Evolutionary conservation across 352 stramenopile species (phyloP), one percentile per base, ranked within the genome.

Genomic region (Albugo laibachii): DNA sequence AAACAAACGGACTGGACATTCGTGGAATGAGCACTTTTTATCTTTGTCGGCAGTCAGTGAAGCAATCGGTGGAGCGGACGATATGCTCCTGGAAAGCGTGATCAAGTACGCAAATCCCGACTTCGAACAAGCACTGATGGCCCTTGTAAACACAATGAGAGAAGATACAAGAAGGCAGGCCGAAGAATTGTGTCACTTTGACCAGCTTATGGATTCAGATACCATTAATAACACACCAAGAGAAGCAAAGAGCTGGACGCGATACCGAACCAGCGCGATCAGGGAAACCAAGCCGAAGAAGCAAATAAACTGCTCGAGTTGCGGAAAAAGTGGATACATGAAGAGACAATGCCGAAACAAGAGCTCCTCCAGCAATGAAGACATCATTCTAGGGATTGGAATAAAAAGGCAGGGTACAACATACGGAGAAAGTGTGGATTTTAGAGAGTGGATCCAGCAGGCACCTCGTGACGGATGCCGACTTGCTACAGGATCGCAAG

Each of bases 51-150:
- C 42, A n/a, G 38, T 39, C 2, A 14, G 27, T 24, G 49, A 50
- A 5, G 42, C 49, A 21, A 38, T 45, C 13, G 36, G 13, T 24
- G 20, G 16, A 24, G 20, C 38, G 8, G 38, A 43, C 8, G 38
- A 31, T 51, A 20, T 54, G 13, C 48, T 58, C 1, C 21, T 58
- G n/a, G 45, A 58, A 41, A 58, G 49, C 27, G 43, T 58, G 6
- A 43, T 52, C 20, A 48, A 55, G 49, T 47, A 52, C 48, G 45
- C 43, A 24, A 52, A 43, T 1, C 35, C 41, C 11, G 41, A 58
- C 14, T 20, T 58, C 37, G 16, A 43, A n/a, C 48, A 41, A 2
- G 43, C 52, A 1, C 38, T 55, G 42, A 45, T 52, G 36, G 48
- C 53, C 5, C 43, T 37, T 41, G 24, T 48, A 1, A 41, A 42